Conservation (phyloP, 2,329 filamentous ascomycete genomes). For the Arthrobotrys megalospora region DNA sequence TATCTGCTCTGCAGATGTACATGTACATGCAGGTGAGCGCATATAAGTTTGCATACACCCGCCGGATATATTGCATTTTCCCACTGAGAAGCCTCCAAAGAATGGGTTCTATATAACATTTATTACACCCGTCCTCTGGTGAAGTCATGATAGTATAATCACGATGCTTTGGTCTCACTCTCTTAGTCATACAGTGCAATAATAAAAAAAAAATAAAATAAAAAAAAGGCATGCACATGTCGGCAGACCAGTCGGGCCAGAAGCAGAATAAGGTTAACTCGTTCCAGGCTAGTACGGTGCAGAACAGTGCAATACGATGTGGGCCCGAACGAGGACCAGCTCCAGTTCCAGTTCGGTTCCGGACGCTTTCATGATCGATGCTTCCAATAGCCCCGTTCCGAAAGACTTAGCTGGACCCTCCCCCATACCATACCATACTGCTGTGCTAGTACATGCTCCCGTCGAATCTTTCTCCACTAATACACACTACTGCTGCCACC, state of each 20-base stretch:
- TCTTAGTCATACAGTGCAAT: no score
- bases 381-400: no score
- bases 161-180: no score
- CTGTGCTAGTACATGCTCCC: no score
- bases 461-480: no score
- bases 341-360: constrained; percentile 10
- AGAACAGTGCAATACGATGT: neutral
- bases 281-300: neutral
- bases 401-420: no score
- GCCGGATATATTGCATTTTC: constrained; percentile 9
- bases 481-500: no score
- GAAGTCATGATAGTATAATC: no score
- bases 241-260: neutral
- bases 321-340: neutral
- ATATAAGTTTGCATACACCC: constrained; percentile 52
- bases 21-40: constrained; percentile 31
- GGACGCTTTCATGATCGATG: neutral
- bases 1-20: no score
- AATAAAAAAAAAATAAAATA: no score
- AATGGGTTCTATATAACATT: constrained; percentile 1
- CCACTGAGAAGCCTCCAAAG: neutral
- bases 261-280: neutral
- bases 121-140: no score
- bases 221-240: neutral
- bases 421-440: no score